A percentile compares a stretch with the other conserved stretches of the same genome.
Evolutionary conservation across 2,329 filamentous ascomycete genomes (phyloP).

Genomic region (Byssoonygena ceratinophila): DNA sequence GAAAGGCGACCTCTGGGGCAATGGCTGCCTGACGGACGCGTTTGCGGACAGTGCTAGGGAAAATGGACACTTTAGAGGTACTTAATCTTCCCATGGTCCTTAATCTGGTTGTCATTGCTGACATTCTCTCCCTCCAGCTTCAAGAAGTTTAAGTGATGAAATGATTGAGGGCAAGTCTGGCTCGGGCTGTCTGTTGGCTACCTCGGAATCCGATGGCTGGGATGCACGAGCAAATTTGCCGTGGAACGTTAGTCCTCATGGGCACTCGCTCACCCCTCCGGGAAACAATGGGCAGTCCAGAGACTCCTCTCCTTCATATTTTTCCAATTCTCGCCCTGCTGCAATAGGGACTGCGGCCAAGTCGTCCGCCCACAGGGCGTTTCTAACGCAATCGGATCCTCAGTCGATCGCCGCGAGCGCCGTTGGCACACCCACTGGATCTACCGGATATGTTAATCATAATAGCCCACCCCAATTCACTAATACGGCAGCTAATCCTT

Average conservation of each 20-base stretch:
- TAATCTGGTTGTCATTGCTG: not conserved
- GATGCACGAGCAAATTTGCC: constrained; percentile 41
- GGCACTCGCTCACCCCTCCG: constrained; percentile 32
- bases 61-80: constrained; percentile 2
- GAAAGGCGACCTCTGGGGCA: constrained; percentile 46
- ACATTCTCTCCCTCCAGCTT: not conserved
- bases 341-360: constrained; percentile 5
- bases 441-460: constrained; percentile 21
- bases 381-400: constrained; percentile 21
- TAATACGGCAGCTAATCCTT: not conserved
- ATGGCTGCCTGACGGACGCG: constrained; percentile 27
- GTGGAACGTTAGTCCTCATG: constrained; percentile 49
- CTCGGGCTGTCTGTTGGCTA: constrained; percentile 57
- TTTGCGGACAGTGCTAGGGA: not conserved
- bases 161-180: constrained; percentile 50
- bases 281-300: constrained; percentile 26
- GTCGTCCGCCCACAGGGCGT: constrained; percentile 25
- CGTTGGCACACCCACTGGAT: constrained; percentile 18
- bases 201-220: constrained; percentile 60
- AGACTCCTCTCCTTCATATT: constrained; percentile 39
- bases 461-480: not conserved
- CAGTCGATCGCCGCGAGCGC: constrained; percentile 3
- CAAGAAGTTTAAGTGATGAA: constrained; percentile 20
- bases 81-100: not conserved
- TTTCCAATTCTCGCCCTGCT: constrained; percentile 22